Conservation (phyloP, 2,329 filamentous ascomycete species). For the Xylaria sp. region DNA sequence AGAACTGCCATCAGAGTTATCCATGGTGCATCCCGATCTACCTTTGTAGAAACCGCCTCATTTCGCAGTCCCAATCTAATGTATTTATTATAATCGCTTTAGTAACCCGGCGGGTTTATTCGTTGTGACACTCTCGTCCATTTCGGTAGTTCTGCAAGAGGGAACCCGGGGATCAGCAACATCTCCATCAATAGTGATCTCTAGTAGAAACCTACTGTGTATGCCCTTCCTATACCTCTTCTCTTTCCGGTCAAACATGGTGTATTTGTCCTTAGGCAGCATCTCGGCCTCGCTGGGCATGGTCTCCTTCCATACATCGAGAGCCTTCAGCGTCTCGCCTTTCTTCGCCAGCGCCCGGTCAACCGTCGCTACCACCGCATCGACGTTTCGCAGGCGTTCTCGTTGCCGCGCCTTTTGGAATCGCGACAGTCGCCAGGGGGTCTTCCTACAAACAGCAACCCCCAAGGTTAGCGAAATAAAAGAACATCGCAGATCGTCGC, state of each 20-base stretch:
- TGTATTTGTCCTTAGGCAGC: slow-evolving; percentile 97
- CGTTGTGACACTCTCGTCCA: slow-evolving; percentile 97
- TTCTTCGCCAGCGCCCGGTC: slow-evolving; percentile 80
- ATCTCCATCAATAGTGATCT: not conserved
- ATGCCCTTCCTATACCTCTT: slow-evolving; percentile 97
- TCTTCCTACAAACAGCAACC: slow-evolving; percentile 73
- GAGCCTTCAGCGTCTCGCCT: slow-evolving; percentile 76
- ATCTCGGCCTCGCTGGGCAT: slow-evolving; percentile 98
- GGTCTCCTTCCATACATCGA: slow-evolving; percentile 92
- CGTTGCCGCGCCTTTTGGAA: slow-evolving; percentile 92
- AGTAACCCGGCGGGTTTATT: slow-evolving; percentile 95
- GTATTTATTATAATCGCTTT: slow-evolving; percentile 47
- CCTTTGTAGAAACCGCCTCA: not conserved
- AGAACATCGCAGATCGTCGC: not conserved
- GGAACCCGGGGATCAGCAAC: slow-evolving; percentile 13
- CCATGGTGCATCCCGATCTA: not conserved
- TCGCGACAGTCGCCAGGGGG: slow-evolving; percentile 92
- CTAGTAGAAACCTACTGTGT: slow-evolving; percentile 77
- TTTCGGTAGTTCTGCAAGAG: slow-evolving; percentile 76
- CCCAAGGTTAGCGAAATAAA: slow-evolving; percentile 24
- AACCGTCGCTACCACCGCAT: slow-evolving; percentile 85
- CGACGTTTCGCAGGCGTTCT: slow-evolving; percentile 83
- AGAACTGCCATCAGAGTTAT: slow-evolving; percentile 1
- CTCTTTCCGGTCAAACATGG: slow-evolving; percentile 95
- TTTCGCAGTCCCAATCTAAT: slow-evolving; percentile 3